phyloP scores from a whole-genome alignment of 257 asterid genomes.

The Gynochthodes officinalis region DNA sequence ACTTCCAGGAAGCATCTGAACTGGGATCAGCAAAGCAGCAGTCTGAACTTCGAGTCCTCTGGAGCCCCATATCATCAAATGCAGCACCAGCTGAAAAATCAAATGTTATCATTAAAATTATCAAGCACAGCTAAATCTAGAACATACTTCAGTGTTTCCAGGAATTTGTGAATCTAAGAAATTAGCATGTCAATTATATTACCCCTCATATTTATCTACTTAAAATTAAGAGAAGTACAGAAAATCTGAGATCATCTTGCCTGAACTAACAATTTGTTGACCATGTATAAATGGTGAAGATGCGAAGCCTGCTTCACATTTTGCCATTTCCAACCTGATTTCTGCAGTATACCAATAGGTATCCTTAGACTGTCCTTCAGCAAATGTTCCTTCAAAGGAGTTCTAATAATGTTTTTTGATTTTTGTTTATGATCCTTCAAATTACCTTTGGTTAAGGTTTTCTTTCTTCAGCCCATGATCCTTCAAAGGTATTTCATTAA shows the following conservation, averaged over 20 bases:
- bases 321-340: constrained; percentile 13
- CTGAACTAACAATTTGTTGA: constrained; percentile 17
- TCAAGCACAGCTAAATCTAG: not conserved
- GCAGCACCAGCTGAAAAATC: constrained; percentile 33
- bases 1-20: constrained; percentile 58
- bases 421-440: not conserved
- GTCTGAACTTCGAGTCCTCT: constrained; percentile 16
- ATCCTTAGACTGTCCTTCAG: constrained; percentile 19
- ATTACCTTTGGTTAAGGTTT: not conserved
- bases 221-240: not conserved
- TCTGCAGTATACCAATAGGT: not conserved
- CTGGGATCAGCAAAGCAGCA: constrained; percentile 33
- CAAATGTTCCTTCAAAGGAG: constrained; percentile 15
- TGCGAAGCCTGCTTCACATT: constrained; percentile 17
- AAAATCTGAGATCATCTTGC: not conserved
- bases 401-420: constrained; percentile 3
- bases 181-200: not conserved
- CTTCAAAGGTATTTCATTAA: constrained; percentile 20
- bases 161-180: not conserved
- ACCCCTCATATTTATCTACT: not conserved
- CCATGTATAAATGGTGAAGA: constrained; percentile 12
- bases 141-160: not conserved
- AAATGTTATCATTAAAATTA: constrained; percentile 9
- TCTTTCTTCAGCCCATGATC: constrained; percentile 20
- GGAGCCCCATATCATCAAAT: constrained; percentile 17